Conservation (phyloP, 495 filamentous ascomycete genomes). For the Pyronema domesticum region DNA sequence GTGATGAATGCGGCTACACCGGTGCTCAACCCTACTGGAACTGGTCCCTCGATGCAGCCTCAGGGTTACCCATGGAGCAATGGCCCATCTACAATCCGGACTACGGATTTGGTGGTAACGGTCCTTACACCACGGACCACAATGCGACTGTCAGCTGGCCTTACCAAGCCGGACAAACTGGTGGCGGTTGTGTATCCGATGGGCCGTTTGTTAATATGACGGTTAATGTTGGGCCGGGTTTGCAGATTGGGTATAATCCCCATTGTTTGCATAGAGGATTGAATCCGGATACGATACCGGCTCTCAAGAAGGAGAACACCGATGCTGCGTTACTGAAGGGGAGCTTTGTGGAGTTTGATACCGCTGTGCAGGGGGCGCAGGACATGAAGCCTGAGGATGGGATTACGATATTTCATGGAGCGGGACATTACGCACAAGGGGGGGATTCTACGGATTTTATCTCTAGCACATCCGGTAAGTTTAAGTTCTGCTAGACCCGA, state of each 20-base stretch:
- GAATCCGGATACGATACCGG: conserved; percentile 22
- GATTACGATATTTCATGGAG: background rate
- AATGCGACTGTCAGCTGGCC: conserved; percentile 1
- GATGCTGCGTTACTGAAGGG: background rate
- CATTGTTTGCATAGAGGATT: conserved; percentile 52
- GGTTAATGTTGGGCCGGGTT: conserved; percentile 6
- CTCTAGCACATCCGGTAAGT: conserved; percentile 1
- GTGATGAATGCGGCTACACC: conserved; percentile 52
- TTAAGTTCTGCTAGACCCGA: background rate
- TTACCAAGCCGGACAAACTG: conserved; percentile 3
- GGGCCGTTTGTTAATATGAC: conserved; percentile 15
- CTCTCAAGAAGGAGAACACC: background rate
- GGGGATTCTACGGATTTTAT: conserved; percentile 4
- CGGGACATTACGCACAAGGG: background rate
- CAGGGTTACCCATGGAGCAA: conserved; percentile 30
- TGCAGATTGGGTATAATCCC: conserved; percentile 21
- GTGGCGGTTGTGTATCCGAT: conserved; percentile 13
- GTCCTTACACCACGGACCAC: conserved; percentile 21
- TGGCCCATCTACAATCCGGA: conserved; percentile 51
- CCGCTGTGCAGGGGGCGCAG: background rate
- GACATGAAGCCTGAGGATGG: background rate
- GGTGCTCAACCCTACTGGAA: conserved; percentile 45
- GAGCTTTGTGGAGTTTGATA: background rate
- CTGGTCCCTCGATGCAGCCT: conserved; percentile 32
- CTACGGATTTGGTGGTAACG: conserved; percentile 45